Evolutionary conservation across 2,329 filamentous ascomycete species (phyloP).

Genomic region (Sphaceloma murrayae): DNA sequence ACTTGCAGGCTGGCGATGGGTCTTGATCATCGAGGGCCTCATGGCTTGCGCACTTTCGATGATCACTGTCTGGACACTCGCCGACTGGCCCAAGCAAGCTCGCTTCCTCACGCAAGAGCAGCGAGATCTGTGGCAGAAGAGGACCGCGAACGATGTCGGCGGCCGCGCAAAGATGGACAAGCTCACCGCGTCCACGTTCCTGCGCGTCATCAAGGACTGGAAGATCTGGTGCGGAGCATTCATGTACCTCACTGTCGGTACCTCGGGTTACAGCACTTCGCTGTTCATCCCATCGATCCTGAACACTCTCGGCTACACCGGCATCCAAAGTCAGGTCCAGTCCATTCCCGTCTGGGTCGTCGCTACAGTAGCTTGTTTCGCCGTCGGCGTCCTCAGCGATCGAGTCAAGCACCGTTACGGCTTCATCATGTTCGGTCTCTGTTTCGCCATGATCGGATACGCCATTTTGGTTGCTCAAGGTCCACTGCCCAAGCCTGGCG

Average conservation of each 20-base stretch:
- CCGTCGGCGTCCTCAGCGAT: slow-evolving; percentile 43
- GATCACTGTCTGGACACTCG: slow-evolving; percentile 27
- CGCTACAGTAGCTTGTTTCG: slow-evolving; percentile 32
- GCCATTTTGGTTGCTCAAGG: slow-evolving; percentile 44
- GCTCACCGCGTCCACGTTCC: slow-evolving; percentile 40
- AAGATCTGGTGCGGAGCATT: slow-evolving; percentile 37
- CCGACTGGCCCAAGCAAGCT: slow-evolving; percentile 37
- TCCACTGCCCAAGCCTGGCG: slow-evolving; percentile 29
- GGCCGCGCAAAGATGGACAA: slow-evolving; percentile 43
- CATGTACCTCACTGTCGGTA: slow-evolving; percentile 32
- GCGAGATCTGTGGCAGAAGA: slow-evolving; percentile 34
- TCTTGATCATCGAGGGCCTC: slow-evolving; percentile 26
- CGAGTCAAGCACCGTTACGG: slow-evolving; percentile 42
- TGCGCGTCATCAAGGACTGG: slow-evolving; percentile 40
- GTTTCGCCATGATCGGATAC: slow-evolving; percentile 46
- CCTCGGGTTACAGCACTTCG: slow-evolving; percentile 38
- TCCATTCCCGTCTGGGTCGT: slow-evolving; percentile 34
- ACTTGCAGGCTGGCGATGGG: slow-evolving; percentile 28
- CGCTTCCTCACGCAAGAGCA: slow-evolving; percentile 41
- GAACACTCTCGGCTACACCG: slow-evolving; percentile 34
- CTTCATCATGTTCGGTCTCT: slow-evolving; percentile 45
- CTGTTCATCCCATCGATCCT: slow-evolving; percentile 38
- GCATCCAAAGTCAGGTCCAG: slow-evolving; percentile 32
- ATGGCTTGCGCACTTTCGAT: slow-evolving; percentile 24
- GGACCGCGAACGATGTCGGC: slow-evolving; percentile 32